phyloP scores from a whole-genome alignment of 2,329 filamentous ascomycete species.

The Ceratocystis ficicola region DNA sequence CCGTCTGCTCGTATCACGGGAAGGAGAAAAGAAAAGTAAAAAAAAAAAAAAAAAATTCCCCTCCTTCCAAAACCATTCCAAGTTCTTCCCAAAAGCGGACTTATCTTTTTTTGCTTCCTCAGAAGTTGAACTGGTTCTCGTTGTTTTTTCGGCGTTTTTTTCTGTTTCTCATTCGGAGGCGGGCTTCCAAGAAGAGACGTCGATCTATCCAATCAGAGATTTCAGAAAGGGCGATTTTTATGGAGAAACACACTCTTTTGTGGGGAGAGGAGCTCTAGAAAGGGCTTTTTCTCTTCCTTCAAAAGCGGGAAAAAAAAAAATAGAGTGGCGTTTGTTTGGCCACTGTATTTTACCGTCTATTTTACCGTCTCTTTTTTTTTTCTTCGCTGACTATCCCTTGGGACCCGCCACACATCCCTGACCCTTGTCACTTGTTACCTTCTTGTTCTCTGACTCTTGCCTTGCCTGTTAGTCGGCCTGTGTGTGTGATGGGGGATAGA shows the following conservation, averaged over 20 bases:
- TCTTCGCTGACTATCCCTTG: background rate
- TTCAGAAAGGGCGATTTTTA: background rate
- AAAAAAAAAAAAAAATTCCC: background rate
- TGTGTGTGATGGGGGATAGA: background rate
- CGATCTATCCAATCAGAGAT: background rate
- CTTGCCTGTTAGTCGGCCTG: background rate
- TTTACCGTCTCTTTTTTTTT: background rate
- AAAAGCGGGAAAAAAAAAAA: background rate
- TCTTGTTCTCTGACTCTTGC: background rate
- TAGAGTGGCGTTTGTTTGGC: background rate
- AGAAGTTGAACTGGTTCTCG: background rate
- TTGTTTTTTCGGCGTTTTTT: constrained; percentile 2
- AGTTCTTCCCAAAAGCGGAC: too few relatives aligned
- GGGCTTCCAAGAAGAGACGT: too few relatives aligned
- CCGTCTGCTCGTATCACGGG: background rate
- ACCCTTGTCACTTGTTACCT: constrained; percentile 1
- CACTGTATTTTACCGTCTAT: background rate
- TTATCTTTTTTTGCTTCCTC: background rate
- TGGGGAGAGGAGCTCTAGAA: background rate
- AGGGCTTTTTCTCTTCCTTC: constrained; percentile 1
- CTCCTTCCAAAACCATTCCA: background rate
- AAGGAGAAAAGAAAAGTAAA: background rate
- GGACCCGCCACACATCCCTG: background rate
- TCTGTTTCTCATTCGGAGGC: background rate
- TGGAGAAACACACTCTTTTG: background rate